A percentile compares a stretch with the other conserved stretches of the same genome.
These are phyloP conservation scores for Candida labiduridarum DNA, from an alignment of 1,139 yeast species.

Conservation along the genomic window DNA sequence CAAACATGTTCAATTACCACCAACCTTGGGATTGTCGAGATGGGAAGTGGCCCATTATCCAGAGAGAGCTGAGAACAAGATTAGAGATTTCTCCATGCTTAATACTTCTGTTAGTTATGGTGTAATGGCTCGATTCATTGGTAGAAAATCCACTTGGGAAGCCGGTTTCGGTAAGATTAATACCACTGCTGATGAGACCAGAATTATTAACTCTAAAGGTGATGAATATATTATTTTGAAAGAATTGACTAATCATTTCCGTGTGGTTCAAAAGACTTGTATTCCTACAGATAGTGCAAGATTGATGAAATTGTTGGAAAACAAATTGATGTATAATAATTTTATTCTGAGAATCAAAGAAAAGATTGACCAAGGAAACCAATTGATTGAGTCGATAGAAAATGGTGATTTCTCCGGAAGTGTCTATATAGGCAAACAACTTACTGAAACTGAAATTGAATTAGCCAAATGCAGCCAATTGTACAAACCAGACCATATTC, in stretches of 20 bases:
- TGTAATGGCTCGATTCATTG: constrained; percentile 44
- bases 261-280: constrained; percentile 31
- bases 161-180: constrained; percentile 18
- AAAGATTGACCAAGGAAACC: constrained; percentile 26
- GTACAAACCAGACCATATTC: constrained; percentile 16
- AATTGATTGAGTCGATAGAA: constrained; percentile 22
- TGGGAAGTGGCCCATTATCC: constrained; percentile 18
- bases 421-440: constrained; percentile 17
- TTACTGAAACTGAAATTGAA: constrained; percentile 21
- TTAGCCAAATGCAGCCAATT: constrained; percentile 23
- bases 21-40: constrained; percentile 37
- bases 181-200: constrained; percentile 21
- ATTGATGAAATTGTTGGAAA: constrained; percentile 24
- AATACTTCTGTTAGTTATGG: constrained; percentile 39
- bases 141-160: constrained; percentile 29
- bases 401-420: constrained; percentile 17
- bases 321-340: constrained; percentile 29
- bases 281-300: constrained; percentile 16
- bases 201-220: constrained; percentile 36
- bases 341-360: constrained; percentile 32
- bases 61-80: constrained; percentile 13
- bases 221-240: too few relatives aligned
- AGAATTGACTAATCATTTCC: constrained; percentile 29
- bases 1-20: constrained; percentile 41
- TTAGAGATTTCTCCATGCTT: constrained; percentile 26